Percentiles rank a stretch among this genome's conserved stretches.
These are phyloP conservation scores for Scleroderma bovista DNA, from an alignment of 768 basidiomycete species.

Conservation along the genomic window DNA sequence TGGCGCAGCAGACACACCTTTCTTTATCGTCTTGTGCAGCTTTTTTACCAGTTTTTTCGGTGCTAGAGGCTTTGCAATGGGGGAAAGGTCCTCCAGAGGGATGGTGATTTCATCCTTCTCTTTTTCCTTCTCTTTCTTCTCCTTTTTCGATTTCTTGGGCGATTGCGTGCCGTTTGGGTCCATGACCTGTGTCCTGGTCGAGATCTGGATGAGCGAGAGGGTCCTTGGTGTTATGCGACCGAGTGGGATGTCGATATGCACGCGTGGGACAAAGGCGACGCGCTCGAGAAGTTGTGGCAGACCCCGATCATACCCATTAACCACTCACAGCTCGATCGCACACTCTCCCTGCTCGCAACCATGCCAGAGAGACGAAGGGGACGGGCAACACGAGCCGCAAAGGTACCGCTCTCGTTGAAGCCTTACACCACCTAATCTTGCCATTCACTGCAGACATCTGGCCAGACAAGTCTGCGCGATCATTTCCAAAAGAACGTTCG, in stretches of 20 bases:
- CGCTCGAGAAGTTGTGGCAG: constrained; percentile 2
- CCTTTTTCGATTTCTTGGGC: constrained; percentile 59
- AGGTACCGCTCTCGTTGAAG: constrained; percentile 6
- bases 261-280: neutral
- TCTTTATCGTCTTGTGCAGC: constrained; percentile 91
- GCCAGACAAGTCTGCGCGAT: constrained; percentile 25
- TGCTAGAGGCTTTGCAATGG: constrained; percentile 92
- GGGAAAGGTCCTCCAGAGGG: constrained; percentile 77
- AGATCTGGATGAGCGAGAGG: constrained; percentile 16
- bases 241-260: neutral
- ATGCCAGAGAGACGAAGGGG: constrained; percentile 24
- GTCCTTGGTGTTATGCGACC: too few relatives aligned
- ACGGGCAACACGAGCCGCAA: constrained; percentile 9
- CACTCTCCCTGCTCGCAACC: neutral
- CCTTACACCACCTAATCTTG: constrained; percentile 5
- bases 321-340: neutral
- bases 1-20: constrained; percentile 43
- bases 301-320: constrained; percentile 1
- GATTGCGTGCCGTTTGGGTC: constrained; percentile 18
- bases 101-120: constrained; percentile 59
- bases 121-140: constrained; percentile 64
- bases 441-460: constrained; percentile 6
- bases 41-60: constrained; percentile 92
- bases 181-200: constrained; percentile 23
- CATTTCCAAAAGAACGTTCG: constrained; percentile 16